Percentiles rank a stretch among this genome's conserved stretches.
These are phyloP conservation scores for Mallotus repandus DNA, from an alignment of 441 rosid species.

Conservation along the genomic window DNA sequence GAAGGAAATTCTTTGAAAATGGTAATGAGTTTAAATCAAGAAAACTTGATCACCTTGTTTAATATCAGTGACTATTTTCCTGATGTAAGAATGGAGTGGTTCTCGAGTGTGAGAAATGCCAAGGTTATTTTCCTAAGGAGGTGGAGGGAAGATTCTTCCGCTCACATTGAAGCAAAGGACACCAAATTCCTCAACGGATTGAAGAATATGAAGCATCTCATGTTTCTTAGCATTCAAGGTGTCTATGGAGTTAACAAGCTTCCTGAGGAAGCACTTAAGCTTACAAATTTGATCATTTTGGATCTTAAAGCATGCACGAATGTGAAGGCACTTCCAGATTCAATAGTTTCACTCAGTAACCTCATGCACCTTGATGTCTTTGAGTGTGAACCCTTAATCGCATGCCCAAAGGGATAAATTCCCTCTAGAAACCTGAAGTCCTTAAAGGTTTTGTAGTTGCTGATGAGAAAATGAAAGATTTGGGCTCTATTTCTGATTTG, in stretches of 20 bases:
- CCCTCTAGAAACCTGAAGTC: slow-evolving; percentile 28
- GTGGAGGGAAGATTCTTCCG: no score
- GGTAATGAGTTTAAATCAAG: not conserved
- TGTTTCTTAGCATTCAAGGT: slow-evolving; percentile 55
- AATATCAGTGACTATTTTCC: no score
- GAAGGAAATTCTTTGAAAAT: slow-evolving; percentile 1
- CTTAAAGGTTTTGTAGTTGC: slow-evolving; percentile 28
- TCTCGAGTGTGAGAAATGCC: no score
- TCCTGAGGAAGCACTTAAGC: slow-evolving; percentile 34
- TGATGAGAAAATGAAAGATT: not conserved
- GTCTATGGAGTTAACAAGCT: slow-evolving; percentile 51
- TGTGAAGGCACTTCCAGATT: slow-evolving; percentile 52
- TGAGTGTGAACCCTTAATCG: slow-evolving; percentile 48
- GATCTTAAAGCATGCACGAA: no score
- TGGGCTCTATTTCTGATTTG: slow-evolving; percentile 25
- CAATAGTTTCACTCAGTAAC: slow-evolving; percentile 38
- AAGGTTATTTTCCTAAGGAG: no score
- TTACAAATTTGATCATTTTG: slow-evolving; percentile 34
- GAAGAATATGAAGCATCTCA: slow-evolving; percentile 39
- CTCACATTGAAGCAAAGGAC: slow-evolving; percentile 53
- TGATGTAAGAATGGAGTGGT: no score
- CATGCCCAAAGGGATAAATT: slow-evolving; percentile 41
- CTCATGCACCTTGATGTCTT: slow-evolving; percentile 50
- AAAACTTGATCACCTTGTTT: no score
- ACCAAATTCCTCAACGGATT: slow-evolving; percentile 40